Evolutionary conservation across 2,329 filamentous ascomycete species (phyloP), one percentile per base, ranked within the genome.

Genomic region (Fusarium beomiforme): DNA sequence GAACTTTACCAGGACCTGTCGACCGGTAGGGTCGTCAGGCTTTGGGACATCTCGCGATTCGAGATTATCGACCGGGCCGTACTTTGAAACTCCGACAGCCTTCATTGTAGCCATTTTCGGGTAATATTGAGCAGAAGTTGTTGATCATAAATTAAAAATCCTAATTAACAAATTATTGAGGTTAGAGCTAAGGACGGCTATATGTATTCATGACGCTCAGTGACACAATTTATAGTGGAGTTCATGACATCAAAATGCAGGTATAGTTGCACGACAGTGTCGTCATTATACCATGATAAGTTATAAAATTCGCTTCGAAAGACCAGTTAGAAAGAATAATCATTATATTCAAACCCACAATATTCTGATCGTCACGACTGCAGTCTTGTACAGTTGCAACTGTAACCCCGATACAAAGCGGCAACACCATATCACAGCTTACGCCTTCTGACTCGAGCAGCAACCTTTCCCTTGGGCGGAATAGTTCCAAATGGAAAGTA

Each of bases 401-500:
- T 10, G 3, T 3, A 34, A 37, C 6, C 17, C 23, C 12, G 6
- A 4, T 36, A 36, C 33, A 29, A 14, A 26, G 13, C 17, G 36
- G 8, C 21, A 24, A 24, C 21, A 11, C 19, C 7, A 8, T 2
- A 37, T 43, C 14, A 56, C 3, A 66, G 9, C 16, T 46, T 66
- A 2, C 71, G 60, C 4, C 71, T 58, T 29, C 71, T 54, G 8
- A 75, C 61, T 6, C 59, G 56, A 16, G 64, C 73, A 2, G 62
- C 47, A 7, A 75, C 44, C 3, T 64, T 64, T 0, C 73, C 73
- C 17, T 67, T 73, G 0, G 67, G 71, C 0, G 74, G 73, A 17
- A 75, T 75, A 2, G 70, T 72, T 17, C 73, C 73, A 57, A 75
- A 74, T 0, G 73, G 74, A 41, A 75, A 74, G 34, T 75, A 75